Evolutionary conservation across 805 yeast species (phyloP), one percentile per base, ranked within the genome.

Genomic region (Monosporozyma solicola): DNA sequence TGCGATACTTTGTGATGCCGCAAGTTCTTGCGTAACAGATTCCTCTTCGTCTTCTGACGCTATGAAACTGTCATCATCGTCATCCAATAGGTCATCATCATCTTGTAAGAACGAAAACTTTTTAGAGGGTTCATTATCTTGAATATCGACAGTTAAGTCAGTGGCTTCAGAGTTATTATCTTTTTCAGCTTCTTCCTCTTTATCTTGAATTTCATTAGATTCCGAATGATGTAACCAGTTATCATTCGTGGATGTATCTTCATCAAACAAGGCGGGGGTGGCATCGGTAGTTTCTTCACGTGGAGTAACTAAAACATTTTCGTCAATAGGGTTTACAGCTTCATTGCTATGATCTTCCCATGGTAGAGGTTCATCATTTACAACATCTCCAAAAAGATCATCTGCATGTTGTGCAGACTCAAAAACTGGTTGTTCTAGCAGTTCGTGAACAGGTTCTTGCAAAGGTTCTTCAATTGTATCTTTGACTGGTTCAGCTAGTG

Each of bases 21-120:
- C 22, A 20, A 4, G 47, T 43, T 45, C 45, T 29, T 25, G 35
- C 11, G 4, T n/a, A 7, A 16, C 15, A 3, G 15, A 25, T 29
- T 43, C 35, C 16, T 20, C n/a, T 43, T 65, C 68, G 39, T 64
- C 69, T 52, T 68, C 69, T 22, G 70, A 61, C 22, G 59, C 65
- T 25, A 67, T 50, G 37, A 61, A 61, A 54, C 69, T 66, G 31
- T 62, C 68, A 11, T 47, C 50, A 37, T 73, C 76, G 51, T 74
- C 78, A 53, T 74, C 80, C 53, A 77, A 59, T 2, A 74, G 58
- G 32, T 76, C 80, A 52, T 72, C 75, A 53, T 76, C 80, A 6
- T 70, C 70, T 41, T 73, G 76, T 41, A 76, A 61, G 51, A 74
- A 73, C 8, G 71, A 69, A 45, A 74, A 66, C 47, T 56, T 68